These are phyloP conservation scores for Trichosporon sp. DNA, from an alignment of 1,284 basidiomycete genomes.

Conservation along the genomic window DNA sequence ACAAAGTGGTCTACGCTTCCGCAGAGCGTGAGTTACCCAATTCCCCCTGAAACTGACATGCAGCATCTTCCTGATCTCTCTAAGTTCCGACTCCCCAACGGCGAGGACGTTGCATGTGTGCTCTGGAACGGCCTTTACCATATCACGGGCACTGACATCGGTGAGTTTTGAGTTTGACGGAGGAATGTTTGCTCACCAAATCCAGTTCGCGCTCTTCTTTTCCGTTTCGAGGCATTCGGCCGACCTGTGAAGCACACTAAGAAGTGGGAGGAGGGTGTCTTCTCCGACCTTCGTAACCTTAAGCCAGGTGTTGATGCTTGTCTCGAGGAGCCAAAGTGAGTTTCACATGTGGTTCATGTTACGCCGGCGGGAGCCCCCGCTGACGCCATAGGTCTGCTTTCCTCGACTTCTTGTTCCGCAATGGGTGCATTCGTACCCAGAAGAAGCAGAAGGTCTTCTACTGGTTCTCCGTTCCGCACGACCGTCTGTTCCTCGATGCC, in stretches of 20 bases:
- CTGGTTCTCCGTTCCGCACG: conserved; percentile 86
- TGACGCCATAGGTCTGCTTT: conserved; percentile 53
- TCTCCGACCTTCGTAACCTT: conserved; percentile 81
- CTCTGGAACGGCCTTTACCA: conserved; percentile 84
- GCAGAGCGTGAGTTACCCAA: conserved; percentile 11
- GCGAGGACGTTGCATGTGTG: conserved; percentile 82
- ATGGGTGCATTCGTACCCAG: conserved; percentile 88
- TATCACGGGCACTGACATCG: conserved; percentile 72
- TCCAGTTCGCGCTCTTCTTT: conserved; percentile 72
- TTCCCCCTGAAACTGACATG: conserved; percentile 27
- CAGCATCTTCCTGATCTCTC: conserved; percentile 63
- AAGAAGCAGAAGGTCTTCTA: conserved; percentile 87
- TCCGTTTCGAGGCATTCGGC: conserved; percentile 82
- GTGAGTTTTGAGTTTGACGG: conserved; percentile 30
- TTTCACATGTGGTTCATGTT: background rate
- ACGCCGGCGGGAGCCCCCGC: background rate
- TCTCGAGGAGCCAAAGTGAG: conserved; percentile 82
- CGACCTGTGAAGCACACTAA: conserved; percentile 45
- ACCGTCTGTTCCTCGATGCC: conserved; percentile 90
- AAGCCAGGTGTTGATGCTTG: conserved; percentile 86
- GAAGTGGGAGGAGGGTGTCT: conserved; percentile 74
- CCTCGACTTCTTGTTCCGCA: conserved; percentile 85
- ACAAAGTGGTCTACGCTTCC: conserved; percentile 42
- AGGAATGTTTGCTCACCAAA: background rate
- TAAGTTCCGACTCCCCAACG: conserved; percentile 73